These are phyloP conservation scores for Escallonia rubra DNA, from an alignment of 129 eudicot genomes.

Conservation along the genomic window DNA sequence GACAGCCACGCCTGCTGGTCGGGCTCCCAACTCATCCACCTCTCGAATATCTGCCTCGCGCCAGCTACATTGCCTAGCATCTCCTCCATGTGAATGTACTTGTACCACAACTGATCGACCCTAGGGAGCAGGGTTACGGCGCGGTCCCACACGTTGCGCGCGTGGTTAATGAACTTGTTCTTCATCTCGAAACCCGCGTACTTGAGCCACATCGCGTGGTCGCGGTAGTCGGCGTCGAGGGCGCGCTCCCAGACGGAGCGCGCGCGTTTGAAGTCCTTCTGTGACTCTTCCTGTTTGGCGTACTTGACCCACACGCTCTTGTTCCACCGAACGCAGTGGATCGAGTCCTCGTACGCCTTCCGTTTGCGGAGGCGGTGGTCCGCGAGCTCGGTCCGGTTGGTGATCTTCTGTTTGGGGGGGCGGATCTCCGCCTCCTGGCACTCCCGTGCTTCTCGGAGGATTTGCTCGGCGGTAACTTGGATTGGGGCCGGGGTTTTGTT, in stretches of 20 bases:
- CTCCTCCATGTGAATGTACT: constrained; percentile 95
- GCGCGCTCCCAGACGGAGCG: constrained; percentile 91
- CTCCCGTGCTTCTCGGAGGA: constrained; percentile 86
- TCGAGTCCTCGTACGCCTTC: constrained; percentile 71
- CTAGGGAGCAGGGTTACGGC: constrained; percentile 78
- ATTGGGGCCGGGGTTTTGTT: constrained; percentile 91
- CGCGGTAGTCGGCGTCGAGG: constrained; percentile 63
- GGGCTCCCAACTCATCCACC: too few relatives aligned
- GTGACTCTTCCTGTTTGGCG: constrained; percentile 94
- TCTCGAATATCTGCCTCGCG: too few relatives aligned
- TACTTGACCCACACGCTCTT: constrained; percentile 88
- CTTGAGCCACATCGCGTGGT: constrained; percentile 85
- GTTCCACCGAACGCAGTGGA: constrained; percentile 75
- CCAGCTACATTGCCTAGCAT: too few relatives aligned
- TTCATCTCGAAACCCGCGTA: constrained; percentile 93
- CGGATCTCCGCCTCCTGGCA: constrained; percentile 94
- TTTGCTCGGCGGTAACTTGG: constrained; percentile 95
- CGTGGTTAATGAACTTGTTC: constrained; percentile 79
- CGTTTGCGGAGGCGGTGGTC: constrained; percentile 88
- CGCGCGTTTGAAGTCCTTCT: constrained; percentile 66
- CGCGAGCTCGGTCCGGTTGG: constrained; percentile 71
- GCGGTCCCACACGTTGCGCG: constrained; percentile 81
- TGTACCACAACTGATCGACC: constrained; percentile 90
- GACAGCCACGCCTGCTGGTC: too few relatives aligned
- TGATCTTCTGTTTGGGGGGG: constrained; percentile 89